A percentile compares a stretch with the other conserved stretches of the same genome.
phyloP scores from a whole-genome alignment of 129 eudicot species.

The Artemisia argyi region DNA sequence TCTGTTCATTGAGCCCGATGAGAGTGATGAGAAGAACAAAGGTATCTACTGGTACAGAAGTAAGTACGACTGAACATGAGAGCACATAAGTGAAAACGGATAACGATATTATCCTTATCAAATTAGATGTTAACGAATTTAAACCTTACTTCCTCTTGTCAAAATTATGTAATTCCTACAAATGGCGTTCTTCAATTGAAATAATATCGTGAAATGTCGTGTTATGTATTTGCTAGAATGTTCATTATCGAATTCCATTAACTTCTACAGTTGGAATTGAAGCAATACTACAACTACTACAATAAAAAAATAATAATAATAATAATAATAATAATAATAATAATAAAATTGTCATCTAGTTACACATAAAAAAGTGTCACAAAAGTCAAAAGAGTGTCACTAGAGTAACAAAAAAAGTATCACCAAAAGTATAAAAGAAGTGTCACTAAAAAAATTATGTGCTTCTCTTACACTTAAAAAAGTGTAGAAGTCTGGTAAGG shows the following conservation, averaged over 20 bases:
- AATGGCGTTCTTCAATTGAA: constrained; percentile 10
- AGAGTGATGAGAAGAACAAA: constrained; percentile 47
- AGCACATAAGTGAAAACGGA: constrained; percentile 11
- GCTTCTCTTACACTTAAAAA: too few relatives aligned
- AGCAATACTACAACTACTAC: too few relatives aligned
- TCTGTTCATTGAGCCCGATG: constrained; percentile 53
- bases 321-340: too few relatives aligned
- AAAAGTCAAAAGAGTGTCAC: too few relatives aligned
- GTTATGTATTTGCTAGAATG: background rate
- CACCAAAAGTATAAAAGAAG: too few relatives aligned
- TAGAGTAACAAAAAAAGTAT: too few relatives aligned
- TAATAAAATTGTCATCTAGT: too few relatives aligned
- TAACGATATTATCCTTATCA: background rate
- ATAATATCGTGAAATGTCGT: constrained; percentile 9
- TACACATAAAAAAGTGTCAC: too few relatives aligned
- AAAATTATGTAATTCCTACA: constrained; percentile 13
- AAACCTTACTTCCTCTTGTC: background rate
- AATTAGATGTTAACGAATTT: constrained; percentile 1
- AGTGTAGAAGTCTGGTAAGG: too few relatives aligned
- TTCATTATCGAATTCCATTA: background rate
- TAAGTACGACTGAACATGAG: constrained; percentile 29
- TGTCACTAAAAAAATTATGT: too few relatives aligned
- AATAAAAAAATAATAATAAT: too few relatives aligned
- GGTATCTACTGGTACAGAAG: constrained; percentile 58
- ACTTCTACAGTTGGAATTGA: background rate